Percentiles rank a stretch among this genome's conserved stretches.
These are phyloP conservation scores for Rosa chinensis DNA, from an alignment of 306 rosid genomes.

Conservation along the genomic window DNA sequence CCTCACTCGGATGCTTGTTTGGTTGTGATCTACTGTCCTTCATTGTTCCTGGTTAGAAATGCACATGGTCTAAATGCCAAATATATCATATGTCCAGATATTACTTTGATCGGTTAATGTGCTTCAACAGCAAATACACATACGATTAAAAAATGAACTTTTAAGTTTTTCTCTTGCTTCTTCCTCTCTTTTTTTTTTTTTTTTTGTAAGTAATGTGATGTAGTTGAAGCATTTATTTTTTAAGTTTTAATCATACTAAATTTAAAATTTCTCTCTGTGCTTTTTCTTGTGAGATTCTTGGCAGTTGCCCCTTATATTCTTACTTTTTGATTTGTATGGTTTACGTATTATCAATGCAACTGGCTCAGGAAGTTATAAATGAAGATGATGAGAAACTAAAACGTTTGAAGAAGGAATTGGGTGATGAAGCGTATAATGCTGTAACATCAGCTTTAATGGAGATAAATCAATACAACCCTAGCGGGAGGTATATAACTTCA, in stretches of 20 bases:
- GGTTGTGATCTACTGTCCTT: neutral
- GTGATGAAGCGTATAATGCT: conserved; percentile 43
- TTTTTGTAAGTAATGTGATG: neutral
- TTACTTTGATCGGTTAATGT: neutral
- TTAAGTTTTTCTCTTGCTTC: too few species aligned
- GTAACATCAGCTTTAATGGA: conserved; percentile 50
- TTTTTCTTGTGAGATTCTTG: conserved; percentile 17
- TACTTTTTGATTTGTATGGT: conserved; percentile 6
- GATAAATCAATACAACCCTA: conserved; percentile 60
- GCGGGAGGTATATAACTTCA: conserved; percentile 52
- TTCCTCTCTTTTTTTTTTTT: neutral
- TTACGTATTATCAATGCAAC: conserved; percentile 3
- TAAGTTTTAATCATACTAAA: neutral
- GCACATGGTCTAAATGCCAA: neutral
- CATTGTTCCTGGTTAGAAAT: neutral
- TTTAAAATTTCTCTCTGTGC: neutral
- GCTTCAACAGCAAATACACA: neutral
- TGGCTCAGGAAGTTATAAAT: conserved; percentile 56
- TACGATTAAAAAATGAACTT: too few species aligned
- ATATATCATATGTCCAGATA: neutral
- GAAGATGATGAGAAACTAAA: conserved; percentile 43
- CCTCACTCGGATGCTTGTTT: conserved; percentile 2
- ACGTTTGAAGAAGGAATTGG: conserved; percentile 40
- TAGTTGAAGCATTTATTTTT: neutral
- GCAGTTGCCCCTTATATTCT: conserved; percentile 12